These are phyloP conservation scores for Pyracantha coccinea DNA, from an alignment of 331 rosid species.

Conservation along the genomic window DNA sequence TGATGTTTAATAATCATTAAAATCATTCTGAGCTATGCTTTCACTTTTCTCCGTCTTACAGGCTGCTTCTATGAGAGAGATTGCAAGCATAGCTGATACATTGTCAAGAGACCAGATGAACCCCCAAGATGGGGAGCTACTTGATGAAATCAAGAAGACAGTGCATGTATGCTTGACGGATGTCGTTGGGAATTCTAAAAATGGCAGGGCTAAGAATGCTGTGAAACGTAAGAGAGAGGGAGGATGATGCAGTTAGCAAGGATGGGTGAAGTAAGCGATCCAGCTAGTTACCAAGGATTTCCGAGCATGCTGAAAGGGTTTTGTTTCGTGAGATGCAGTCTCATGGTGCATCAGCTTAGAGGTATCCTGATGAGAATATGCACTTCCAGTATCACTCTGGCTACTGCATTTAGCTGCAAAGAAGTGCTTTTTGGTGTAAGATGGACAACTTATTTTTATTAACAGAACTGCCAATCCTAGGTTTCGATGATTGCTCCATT, in stretches of 20 bases:
- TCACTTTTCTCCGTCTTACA: conserved; percentile 9
- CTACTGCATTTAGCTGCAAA: background rate
- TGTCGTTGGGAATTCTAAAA: conserved; percentile 50
- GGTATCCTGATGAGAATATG: background rate
- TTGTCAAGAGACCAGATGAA: conserved; percentile 61
- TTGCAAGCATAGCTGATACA: conserved; percentile 46
- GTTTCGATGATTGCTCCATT: background rate
- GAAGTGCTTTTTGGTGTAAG: background rate
- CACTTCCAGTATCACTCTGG: background rate
- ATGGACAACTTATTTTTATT: background rate
- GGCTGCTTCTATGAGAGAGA: conserved; percentile 71
- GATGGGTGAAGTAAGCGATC: conserved; percentile 1
- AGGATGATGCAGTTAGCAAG: conserved; percentile 20
- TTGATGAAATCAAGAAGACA: conserved; percentile 53
- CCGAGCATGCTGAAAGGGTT: background rate
- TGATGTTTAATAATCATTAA: conserved; percentile 2
- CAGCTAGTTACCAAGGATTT: background rate
- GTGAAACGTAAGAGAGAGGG: conserved; percentile 51
- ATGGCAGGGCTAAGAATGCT: conserved; percentile 41
- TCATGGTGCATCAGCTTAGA: background rate
- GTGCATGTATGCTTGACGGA: conserved; percentile 57
- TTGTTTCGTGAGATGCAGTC: background rate
- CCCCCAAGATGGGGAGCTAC: conserved; percentile 43
- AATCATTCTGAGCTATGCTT: background rate
- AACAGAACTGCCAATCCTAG: background rate